Evolutionary conservation across 169 alveolate genomes (phyloP).

Genomic region (Babesia ovis): DNA sequence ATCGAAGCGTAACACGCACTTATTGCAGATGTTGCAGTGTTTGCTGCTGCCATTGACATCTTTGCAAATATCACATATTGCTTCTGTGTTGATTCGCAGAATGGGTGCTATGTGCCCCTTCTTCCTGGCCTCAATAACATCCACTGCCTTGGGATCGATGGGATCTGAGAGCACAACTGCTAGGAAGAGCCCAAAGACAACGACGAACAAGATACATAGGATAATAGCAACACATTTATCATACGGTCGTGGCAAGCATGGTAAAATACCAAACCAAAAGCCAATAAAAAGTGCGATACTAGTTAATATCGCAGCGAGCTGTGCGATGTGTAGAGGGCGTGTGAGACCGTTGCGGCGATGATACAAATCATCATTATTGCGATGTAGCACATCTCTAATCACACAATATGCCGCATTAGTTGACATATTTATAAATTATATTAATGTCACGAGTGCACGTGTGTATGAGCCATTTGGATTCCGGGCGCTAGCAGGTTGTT

Average conservation of each 20-base stretch:
- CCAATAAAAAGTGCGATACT: constrained; percentile 34
- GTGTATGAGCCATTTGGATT: constrained; percentile 5
- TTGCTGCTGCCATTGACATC: constrained; percentile 72
- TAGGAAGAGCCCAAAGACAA: constrained; percentile 50
- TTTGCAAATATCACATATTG: constrained; percentile 69
- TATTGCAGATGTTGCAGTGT: constrained; percentile 88
- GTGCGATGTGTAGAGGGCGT: constrained; percentile 73
- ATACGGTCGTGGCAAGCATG: constrained; percentile 48
- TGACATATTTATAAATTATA: constrained; percentile 7
- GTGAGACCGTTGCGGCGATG: constrained; percentile 74
- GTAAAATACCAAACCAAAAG: constrained; percentile 44
- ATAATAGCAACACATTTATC: constrained; percentile 23
- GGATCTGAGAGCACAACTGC: constrained; percentile 75
- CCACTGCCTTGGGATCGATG: constrained; percentile 71
- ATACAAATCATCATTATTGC: constrained; percentile 15
- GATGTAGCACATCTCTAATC: constrained; percentile 58
- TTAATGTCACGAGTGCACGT: constrained; percentile 8
- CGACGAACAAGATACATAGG: constrained; percentile 34
- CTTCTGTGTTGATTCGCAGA: background rate
- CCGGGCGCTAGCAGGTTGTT: background rate
- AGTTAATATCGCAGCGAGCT: constrained; percentile 59
- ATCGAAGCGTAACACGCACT: constrained; percentile 86
- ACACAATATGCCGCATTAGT: constrained; percentile 13
- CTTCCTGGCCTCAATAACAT: constrained; percentile 38
- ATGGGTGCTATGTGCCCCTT: constrained; percentile 35